Base-by-base conservation (phyloP, 208 protist species). In the Porcisia hertigi region DNA sequence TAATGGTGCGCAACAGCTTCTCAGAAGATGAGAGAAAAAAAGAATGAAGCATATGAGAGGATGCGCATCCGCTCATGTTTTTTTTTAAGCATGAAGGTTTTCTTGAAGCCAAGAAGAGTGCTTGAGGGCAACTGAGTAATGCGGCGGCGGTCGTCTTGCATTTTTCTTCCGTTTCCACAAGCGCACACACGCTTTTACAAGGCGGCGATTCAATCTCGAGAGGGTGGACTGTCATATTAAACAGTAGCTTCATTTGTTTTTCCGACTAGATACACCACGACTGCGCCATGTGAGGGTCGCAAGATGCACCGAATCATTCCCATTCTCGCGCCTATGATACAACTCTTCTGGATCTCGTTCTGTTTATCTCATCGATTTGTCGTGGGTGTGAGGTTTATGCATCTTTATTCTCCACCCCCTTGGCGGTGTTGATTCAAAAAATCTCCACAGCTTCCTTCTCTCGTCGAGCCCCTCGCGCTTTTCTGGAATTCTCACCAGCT, bases 1-100 rank as follows among this genome's bases (percentile, higher is more conserved):
- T 45, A 12, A 41, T 75, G 58, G 57, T 66, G 55, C 43, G 69
- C 45, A 66, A 60, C 39, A 20, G 66, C 66, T 71, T 58, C 47
- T 71, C 66, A 57, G 66, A 71, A 54, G 30, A 30, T 30, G 30
- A 30, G 30, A 30, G 30, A 75, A 59, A 20, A 47, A 66, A 16
- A 66, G 55, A 54, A 16, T 60, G 69, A 58, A 30, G 60, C 14
- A n/a, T 2, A 64, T 30, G 20, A 43, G 18, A 39, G 8, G 53
- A 69, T 30, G 57, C 58, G 18, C 9, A 41, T 41, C 45, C 30
- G 30, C 30, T 34, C 54, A 43, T 16, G 39, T 55, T 5, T 3
- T 12, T 52, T 4, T n/a, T 49, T 30, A 43, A 20, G 11, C 16
- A 67, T 25, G 25, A 20, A 39, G 47, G 16, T 30, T 45, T 12